A percentile compares a stretch with the other conserved stretches of the same genome.
Evolutionary conservation across 106 monocot genomes (phyloP).

Genomic region (Dendrobium chrysotoxum): DNA sequence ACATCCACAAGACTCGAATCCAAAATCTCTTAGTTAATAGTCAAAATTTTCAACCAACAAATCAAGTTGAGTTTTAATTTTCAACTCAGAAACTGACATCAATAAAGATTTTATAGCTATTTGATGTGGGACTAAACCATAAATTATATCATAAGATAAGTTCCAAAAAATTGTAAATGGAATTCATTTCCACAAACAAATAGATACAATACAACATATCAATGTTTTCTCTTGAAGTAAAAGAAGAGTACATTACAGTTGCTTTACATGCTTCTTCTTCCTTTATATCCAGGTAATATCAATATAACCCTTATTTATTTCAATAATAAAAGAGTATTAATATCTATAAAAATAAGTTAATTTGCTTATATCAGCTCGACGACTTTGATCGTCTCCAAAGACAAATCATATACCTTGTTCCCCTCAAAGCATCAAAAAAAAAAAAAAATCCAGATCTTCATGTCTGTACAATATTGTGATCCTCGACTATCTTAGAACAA

Average conservation of each 20-base stretch:
- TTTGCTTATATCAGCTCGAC: not conserved
- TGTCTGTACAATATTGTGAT: not conserved
- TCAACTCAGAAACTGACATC: too few relatives aligned
- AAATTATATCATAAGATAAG: too few relatives aligned
- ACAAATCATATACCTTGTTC: too few relatives aligned
- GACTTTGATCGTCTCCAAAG: too few relatives aligned
- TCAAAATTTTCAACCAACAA: too few relatives aligned
- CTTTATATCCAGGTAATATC: not conserved
- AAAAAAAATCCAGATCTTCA: not conserved
- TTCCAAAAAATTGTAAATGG: not conserved
- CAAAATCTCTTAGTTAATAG: too few relatives aligned
- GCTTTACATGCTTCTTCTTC: not conserved
- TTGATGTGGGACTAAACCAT: too few relatives aligned
- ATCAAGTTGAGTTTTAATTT: too few relatives aligned
- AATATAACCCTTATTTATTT: not conserved
- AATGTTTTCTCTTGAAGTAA: not conserved
- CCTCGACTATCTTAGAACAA: slow-evolving; percentile 8
- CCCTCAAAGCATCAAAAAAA: not conserved
- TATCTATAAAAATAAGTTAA: not conserved
- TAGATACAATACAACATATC: not conserved
- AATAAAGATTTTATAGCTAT: too few relatives aligned
- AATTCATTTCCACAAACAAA: not conserved
- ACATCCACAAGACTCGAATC: too few relatives aligned
- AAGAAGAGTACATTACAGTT: not conserved
- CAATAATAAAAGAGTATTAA: not conserved